Evolutionary conservation across 2,329 filamentous ascomycete genomes (phyloP), one percentile per base, ranked within the genome.

Genomic region (Mariannaea sp.): DNA sequence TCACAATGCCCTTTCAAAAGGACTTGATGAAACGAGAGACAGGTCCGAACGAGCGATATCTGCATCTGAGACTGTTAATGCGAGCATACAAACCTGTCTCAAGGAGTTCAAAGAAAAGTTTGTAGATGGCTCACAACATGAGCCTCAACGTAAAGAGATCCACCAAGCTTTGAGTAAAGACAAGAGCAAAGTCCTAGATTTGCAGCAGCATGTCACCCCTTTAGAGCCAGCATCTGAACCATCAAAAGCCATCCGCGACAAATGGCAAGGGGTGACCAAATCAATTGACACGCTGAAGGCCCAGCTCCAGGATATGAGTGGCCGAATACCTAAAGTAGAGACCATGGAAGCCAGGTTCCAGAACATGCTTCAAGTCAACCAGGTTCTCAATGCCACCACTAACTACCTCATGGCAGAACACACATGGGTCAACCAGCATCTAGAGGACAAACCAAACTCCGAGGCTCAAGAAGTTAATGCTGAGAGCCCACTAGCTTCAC

Each of bases 261-360:
- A 59, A 43, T 71, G 69, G 65, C 53, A 47, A 14, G 59, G 60
- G 17, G 69, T 71, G 20, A 62, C 70, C n/a, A 26, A 61, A 35
- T 53, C 58, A 5, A 61, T 72, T 5, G 63, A 65, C 17, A 35
- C 43, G 2, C 30, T 70, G 27, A 66, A 63, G 46, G 33, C 29
- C 24, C 61, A 68, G 20, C 40, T 71, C 7, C 61, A 62, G 33
- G 52, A 42, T 5, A 52, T 71, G 17, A 58, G 63, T 22, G 46
- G 58, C 5, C 54, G 59, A 24, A 41, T 67, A 13, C 64, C 69
- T 16, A 55, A 60, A 7, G 33, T 70, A 5, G 60, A 71, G 22
- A 57, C 19, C 1, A 49, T 65, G 7, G 64, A 65, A n/a, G 55
- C 53, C 1, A 58, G 54, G 16, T 57, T 73, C 19, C 58, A 65